Evolutionary conservation across 768 basidiomycete species (phyloP).

Genomic region (Podaxis pistillaris): DNA sequence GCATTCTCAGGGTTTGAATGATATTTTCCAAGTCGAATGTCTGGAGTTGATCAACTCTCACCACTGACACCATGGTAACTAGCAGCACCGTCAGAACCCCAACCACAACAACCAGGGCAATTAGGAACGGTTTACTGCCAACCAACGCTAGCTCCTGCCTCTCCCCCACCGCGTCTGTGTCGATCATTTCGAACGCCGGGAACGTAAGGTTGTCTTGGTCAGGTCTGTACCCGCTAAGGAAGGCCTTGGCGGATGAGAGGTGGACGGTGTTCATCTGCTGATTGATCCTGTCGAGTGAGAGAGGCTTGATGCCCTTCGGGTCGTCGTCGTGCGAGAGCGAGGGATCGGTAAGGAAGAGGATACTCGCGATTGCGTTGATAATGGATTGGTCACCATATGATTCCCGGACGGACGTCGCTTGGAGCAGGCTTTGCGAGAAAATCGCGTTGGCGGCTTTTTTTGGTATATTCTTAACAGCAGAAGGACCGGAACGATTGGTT

Average conservation of each 20-base stretch:
- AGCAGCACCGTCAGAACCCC: neutral
- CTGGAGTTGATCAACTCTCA: neutral
- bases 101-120: neutral
- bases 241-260: conserved; percentile 1
- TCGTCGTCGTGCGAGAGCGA: neutral
- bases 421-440: conserved; percentile 6
- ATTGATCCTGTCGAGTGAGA: neutral
- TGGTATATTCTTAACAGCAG: neutral
- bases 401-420: neutral
- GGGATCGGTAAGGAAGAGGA: conserved; percentile 1
- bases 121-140: conserved; percentile 1
- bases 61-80: neutral
- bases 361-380: neutral
- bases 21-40: conserved; percentile 12
- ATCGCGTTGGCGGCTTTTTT: neutral
- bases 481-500: neutral
- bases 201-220: neutral
- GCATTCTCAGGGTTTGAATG: neutral
- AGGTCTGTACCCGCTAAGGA: neutral
- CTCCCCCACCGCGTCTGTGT: neutral
- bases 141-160: neutral
- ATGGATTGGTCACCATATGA: neutral
- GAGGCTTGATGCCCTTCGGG: neutral
- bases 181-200: neutral
- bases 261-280: neutral